Base-by-base conservation (phyloP, 345 rosid species). In the Conringia planisiliqua region DNA sequence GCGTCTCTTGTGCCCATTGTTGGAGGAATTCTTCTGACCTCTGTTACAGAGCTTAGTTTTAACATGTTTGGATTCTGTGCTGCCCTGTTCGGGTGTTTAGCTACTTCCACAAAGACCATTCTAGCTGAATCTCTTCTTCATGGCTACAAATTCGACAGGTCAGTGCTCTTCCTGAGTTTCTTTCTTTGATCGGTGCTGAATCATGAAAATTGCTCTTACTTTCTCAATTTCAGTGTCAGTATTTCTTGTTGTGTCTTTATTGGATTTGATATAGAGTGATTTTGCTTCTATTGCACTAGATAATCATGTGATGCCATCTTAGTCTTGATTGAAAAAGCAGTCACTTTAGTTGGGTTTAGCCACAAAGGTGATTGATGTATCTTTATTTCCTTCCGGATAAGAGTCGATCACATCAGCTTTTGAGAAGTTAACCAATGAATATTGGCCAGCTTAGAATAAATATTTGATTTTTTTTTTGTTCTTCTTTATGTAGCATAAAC, bases 71-170 rank as follows among this genome's bases (percentile, higher is more conserved):
- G 99, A 61, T 95, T 95, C 82, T 90, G 89, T 85, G 99, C 99
- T 71, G 99, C 99, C 35, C 50, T 95, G 73, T 85, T 95, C 86
- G 99, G 99, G 47, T 95, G 99, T 81, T 84, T 95, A 70, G 99
- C 99, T 74, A 95, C 99, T 85, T 95, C 99, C 26, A 95, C 98
- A n/a, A 95, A 95, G 87, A 95, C 99, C 11, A 95, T 95, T 77
- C 91, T 95, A 13, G 99, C 99, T 5, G 99, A 95, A 63, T 95
- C 99, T 77, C 87, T 95, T 62, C 84, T 95, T 60, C 99, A 95
- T 70, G 91, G 99, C 11, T 95, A 95, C 90, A 95, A 95, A 79
- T 95, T 95, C 81, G 99, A 95, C 81, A 95, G 99, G 99, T 95
- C 4, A 81, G 55, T 46, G 16, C 54, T 7, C 40, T 73, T 61